These are phyloP conservation scores for Herpetomonas samuelpessoai DNA, from an alignment of 208 protist genomes.

Conservation along the genomic window DNA sequence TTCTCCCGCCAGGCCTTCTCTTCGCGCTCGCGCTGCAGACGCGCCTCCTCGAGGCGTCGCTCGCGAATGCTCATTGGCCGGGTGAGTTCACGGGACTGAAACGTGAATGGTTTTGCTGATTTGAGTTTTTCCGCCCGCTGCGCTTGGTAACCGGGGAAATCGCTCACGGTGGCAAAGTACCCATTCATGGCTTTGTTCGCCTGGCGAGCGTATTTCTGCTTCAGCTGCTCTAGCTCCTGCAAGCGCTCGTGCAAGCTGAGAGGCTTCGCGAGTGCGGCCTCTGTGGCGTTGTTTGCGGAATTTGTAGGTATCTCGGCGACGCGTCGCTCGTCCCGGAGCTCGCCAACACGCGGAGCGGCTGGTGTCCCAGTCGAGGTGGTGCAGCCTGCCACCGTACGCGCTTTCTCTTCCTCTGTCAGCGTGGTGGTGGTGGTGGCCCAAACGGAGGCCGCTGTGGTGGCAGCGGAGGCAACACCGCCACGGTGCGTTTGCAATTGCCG, in stretches of 20 bases:
- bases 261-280: neutral
- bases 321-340: neutral
- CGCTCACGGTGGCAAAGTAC: slow-evolving; percentile 50
- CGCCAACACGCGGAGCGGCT: too few relatives aligned
- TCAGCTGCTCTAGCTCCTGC: slow-evolving; percentile 41
- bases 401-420: too few relatives aligned
- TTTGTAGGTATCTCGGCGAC: too few relatives aligned
- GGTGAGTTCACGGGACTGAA: slow-evolving; percentile 56
- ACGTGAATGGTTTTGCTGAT: slow-evolving; percentile 53
- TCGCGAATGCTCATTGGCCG: slow-evolving; percentile 38
- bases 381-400: too few relatives aligned
- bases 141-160: slow-evolving; percentile 49
- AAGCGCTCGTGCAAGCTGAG: slow-evolving; percentile 27
- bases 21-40: slow-evolving; percentile 30
- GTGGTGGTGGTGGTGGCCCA: too few relatives aligned
- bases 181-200: slow-evolving; percentile 47
- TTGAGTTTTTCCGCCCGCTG: slow-evolving; percentile 35
- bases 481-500: slow-evolving; percentile 1
- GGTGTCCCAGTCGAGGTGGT: too few relatives aligned
- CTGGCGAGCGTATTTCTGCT: slow-evolving; percentile 39
- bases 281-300: neutral
- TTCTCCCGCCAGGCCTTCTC: slow-evolving; percentile 18
- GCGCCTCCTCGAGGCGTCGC: slow-evolving; percentile 36
- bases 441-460: too few relatives aligned
- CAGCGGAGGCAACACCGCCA: neutral